Percentiles rank a stretch among this genome's conserved stretches.
Evolutionary conservation across 192 early-diverging fungal genomes (phyloP).

Genomic region (Linnemannia schmuckeri): DNA sequence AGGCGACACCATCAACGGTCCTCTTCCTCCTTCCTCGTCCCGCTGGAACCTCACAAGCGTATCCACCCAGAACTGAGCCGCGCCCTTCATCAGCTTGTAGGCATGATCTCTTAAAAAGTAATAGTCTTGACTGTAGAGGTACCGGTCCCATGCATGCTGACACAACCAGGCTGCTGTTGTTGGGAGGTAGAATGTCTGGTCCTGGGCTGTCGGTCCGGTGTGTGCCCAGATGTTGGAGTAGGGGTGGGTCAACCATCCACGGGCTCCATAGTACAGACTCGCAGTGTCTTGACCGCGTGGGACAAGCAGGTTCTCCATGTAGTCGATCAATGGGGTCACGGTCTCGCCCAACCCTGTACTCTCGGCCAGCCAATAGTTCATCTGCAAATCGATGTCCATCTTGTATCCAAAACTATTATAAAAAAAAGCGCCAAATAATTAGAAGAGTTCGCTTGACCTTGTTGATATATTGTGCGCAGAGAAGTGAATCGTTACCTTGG

Average conservation of each 20-base stretch:
- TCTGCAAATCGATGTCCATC: conserved; percentile 44
- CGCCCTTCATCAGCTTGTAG: conserved; percentile 53
- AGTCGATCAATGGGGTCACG: conserved; percentile 50
- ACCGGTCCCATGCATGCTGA: conserved; percentile 49
- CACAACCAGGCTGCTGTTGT: conserved; percentile 51
- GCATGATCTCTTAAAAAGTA: conserved; percentile 41
- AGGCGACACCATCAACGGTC: conserved; percentile 22
- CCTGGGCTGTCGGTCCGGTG: conserved; percentile 39
- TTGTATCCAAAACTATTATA: conserved; percentile 36
- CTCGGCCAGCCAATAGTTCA: conserved; percentile 55
- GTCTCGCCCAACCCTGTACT: conserved; percentile 50
- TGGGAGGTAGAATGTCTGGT: conserved; percentile 44
- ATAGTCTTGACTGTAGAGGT: conserved; percentile 43
- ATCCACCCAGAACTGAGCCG: conserved; percentile 51
- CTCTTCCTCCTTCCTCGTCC: background rate
- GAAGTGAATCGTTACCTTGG: conserved; percentile 21
- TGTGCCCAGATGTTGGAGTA: conserved; percentile 56
- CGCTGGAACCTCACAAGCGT: conserved; percentile 4
- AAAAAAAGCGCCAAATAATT: background rate
- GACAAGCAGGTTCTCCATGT: conserved; percentile 39
- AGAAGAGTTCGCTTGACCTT: background rate
- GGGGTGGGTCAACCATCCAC: conserved; percentile 46
- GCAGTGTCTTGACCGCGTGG: conserved; percentile 55
- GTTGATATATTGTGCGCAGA: background rate
- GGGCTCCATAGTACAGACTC: conserved; percentile 26